These are phyloP conservation scores for Aspergillus sp. DNA, from an alignment of 2,329 filamentous ascomycete genomes.

Conservation along the genomic window DNA sequence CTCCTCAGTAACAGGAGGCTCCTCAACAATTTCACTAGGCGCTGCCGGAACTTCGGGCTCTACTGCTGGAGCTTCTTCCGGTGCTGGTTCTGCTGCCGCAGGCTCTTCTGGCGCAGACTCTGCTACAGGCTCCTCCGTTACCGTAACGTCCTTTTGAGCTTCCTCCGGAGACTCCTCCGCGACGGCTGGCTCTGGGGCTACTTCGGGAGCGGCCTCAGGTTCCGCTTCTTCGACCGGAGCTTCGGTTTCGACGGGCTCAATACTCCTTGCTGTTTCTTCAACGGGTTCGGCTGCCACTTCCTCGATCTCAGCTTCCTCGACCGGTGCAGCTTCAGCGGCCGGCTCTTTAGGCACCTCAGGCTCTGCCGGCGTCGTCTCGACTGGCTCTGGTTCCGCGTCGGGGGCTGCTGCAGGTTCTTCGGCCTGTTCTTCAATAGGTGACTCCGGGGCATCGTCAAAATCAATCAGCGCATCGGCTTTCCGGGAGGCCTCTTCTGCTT, in stretches of 20 bases:
- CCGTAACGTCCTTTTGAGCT: neutral
- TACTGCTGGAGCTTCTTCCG: conserved; percentile 10
- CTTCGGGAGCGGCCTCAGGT: neutral
- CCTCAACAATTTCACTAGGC: conserved; percentile 13
- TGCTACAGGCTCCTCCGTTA: neutral
- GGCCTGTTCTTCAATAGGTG: conserved; percentile 9
- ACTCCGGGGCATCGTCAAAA: conserved; percentile 10
- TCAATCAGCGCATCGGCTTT: conserved; percentile 12
- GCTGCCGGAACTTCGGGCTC: conserved; percentile 5
- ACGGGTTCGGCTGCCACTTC: neutral
- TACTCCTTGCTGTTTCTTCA: neutral
- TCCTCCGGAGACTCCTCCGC: neutral
- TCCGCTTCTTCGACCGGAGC: neutral
- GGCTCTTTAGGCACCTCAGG: conserved; percentile 2
- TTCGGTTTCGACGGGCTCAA: neutral
- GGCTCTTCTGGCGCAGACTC: neutral
- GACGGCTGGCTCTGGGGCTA: neutral
- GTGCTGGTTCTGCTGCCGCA: conserved; percentile 12
- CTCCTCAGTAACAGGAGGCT: conserved; percentile 18
- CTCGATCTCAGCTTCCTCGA: neutral
- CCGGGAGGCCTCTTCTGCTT: conserved; percentile 20
- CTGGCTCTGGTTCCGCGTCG: neutral
- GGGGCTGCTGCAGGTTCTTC: neutral
- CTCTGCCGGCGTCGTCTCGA: conserved; percentile 3
- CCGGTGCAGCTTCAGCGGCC: neutral